Evolutionary conservation across 2,329 filamentous ascomycete species (phyloP).

Genomic region (Rutstroemia sp.): DNA sequence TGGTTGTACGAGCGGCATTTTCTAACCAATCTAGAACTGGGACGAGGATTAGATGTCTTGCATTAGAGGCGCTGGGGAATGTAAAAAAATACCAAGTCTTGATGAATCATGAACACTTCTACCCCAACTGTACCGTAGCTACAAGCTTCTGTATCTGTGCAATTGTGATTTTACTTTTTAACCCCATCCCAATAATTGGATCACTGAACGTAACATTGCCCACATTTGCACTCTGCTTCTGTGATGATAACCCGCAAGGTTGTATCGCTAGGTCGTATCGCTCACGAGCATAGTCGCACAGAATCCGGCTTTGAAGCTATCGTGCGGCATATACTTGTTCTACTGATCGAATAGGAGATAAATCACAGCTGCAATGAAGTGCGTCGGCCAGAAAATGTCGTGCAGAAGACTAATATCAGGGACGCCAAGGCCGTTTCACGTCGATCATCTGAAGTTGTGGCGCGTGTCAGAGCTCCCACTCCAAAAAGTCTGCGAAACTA

Average conservation of each 20-base stretch:
- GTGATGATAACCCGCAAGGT: too few relatives aligned
- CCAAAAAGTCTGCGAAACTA: not conserved
- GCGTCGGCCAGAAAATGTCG: not conserved
- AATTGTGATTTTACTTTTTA: too few relatives aligned
- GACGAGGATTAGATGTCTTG: conserved; percentile 31
- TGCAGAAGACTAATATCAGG: not conserved
- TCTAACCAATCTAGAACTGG: conserved; percentile 29
- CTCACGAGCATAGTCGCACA: too few relatives aligned
- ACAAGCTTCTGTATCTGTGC: too few relatives aligned
- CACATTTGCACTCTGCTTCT: too few relatives aligned
- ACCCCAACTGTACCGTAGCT: too few relatives aligned
- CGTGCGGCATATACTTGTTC: too few relatives aligned
- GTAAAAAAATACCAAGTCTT: conserved; percentile 27
- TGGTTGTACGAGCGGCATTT: not conserved
- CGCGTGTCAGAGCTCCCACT: not conserved
- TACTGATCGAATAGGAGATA: not conserved
- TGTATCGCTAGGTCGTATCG: too few relatives aligned
- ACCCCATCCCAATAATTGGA: too few relatives aligned
- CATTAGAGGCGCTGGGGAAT: conserved; percentile 21
- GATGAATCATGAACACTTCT: conserved; percentile 8
- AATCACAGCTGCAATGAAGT: not conserved
- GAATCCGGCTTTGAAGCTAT: too few relatives aligned
- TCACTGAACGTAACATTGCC: too few relatives aligned
- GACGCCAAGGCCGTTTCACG: conserved; percentile 2
- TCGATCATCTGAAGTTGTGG: conserved; percentile 4